Base-by-base conservation (phyloP, 2,329 filamentous ascomycete genomes). In the Aspergillus eucalypticola region DNA sequence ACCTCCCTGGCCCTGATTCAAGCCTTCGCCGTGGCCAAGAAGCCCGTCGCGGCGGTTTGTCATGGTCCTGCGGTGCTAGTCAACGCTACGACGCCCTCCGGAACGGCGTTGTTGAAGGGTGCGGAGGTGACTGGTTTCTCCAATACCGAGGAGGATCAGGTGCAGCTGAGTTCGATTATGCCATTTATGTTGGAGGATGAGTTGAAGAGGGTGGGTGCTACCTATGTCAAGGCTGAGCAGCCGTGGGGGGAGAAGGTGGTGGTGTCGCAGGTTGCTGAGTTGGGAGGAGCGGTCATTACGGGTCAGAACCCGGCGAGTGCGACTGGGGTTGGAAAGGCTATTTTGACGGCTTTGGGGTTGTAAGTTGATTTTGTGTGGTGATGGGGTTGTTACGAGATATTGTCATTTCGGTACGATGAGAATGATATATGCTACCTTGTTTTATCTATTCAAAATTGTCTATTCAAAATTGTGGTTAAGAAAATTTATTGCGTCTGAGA, bases 11-110 rank as follows among this genome's bases (percentile, higher is more conserved):
- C 75, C 13, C 67, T 83, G 10, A 83, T 83, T 67, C 69, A 76
- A 27, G 71, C 80, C 46, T 83, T 83, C 67, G 81, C 79, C 54
- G 76, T 78, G 7, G 74, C 77, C 1, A 77, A 75, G 58, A 83
- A 83, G 66, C 74, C 82, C 62, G 76, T 83, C n/a, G 73, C 77
- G 0, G 82, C 81, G 1, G 80, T 82, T 60, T 82, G 80, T 70
- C 81, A 83, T 64, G 80, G 76, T 3, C 78, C 80, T 1, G 75
- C 77, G 7, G 80, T 76, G 2, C 68, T 82, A 11, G 72, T 77
- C 51, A 73, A 81, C 25, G 79, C 75, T 32, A 81, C 77, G 32
- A 68, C 76, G 4, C 70, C 74, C 7, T 75, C 80, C 41, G 79
- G 79, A 1, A 73, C 73, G 3, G 72, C 76, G 21, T 62, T 82